A percentile compares a stretch with the other conserved stretches of the same genome.
These are phyloP conservation scores for Botrytis elliptica DNA, from an alignment of 2,329 filamentous ascomycete species.

Conservation along the genomic window DNA sequence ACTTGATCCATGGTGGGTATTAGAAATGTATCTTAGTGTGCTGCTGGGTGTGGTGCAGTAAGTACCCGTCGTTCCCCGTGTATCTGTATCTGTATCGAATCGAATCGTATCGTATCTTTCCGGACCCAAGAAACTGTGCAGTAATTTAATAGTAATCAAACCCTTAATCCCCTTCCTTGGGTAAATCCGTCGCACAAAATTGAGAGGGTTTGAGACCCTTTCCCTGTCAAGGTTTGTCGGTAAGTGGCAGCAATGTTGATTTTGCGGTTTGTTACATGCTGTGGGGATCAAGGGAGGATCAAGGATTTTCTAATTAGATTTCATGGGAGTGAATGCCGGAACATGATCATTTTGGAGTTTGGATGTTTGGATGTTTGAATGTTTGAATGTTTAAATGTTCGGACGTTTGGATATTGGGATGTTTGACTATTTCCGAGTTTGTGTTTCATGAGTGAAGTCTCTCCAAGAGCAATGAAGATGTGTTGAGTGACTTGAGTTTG, in stretches of 20 bases:
- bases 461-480: neutral
- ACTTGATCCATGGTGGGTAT: slow-evolving; percentile 25
- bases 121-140: neutral
- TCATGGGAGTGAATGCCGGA: neutral
- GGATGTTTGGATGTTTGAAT: too few species aligned
- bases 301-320: neutral
- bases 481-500: neutral
- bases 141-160: neutral
- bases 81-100: neutral
- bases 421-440: too few species aligned
- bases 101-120: neutral
- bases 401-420: neutral
- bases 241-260: slow-evolving; percentile 25
- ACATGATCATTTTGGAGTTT: neutral
- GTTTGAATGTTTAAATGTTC: neutral
- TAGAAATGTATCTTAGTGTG: slow-evolving; percentile 3
- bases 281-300: slow-evolving; percentile 18
- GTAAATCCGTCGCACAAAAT: slow-evolving; percentile 5
- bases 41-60: slow-evolving; percentile 5
- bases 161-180: slow-evolving; percentile 9
- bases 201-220: slow-evolving; percentile 19
- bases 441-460: neutral
- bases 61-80: neutral
- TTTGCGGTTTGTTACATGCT: slow-evolving; percentile 27
- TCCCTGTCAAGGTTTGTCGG: slow-evolving; percentile 27